Conservation (phyloP, 1,284 basidiomycete species). For the Trametes hirsuta region DNA sequence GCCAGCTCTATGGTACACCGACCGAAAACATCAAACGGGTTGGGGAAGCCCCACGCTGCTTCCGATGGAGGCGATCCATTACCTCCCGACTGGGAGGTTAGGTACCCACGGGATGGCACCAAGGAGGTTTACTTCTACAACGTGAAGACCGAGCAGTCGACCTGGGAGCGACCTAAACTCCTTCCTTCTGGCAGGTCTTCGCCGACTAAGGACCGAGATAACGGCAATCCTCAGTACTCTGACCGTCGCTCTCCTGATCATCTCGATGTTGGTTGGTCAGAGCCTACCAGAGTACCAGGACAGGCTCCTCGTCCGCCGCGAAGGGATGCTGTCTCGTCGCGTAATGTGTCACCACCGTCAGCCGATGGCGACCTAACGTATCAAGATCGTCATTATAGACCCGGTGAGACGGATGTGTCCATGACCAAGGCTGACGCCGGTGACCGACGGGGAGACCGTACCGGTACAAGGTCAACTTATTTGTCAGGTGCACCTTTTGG, state of each 20-base stretch:
- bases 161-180: slow-evolving; percentile 55
- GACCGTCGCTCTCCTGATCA: slow-evolving; percentile 21
- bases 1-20: slow-evolving; percentile 43
- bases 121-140: slow-evolving; percentile 62
- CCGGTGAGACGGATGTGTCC: slow-evolving; percentile 36
- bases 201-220: slow-evolving; percentile 32
- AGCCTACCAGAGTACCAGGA: slow-evolving; percentile 12
- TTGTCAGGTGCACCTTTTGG: slow-evolving; percentile 10
- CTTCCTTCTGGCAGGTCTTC: slow-evolving; percentile 27
- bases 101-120: slow-evolving; percentile 49
- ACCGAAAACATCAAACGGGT: slow-evolving; percentile 40
- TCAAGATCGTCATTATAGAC: slow-evolving; percentile 68
- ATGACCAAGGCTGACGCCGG: slow-evolving; percentile 1
- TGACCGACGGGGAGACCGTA: slow-evolving; percentile 24
- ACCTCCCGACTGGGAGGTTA: slow-evolving; percentile 65
- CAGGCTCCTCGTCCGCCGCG: slow-evolving; percentile 12
- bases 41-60: slow-evolving; percentile 23
- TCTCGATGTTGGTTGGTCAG: slow-evolving; percentile 12
- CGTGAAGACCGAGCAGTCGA: slow-evolving; percentile 55
- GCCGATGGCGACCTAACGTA: slow-evolving; percentile 44
- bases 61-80: slow-evolving; percentile 40
- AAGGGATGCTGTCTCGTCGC: slow-evolving; percentile 16
- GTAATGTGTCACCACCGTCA: slow-evolving; percentile 28
- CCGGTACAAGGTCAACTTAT: slow-evolving; percentile 7
- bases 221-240: slow-evolving; percentile 14